Percentiles rank a stretch among this genome's conserved stretches.
phyloP scores from a whole-genome alignment of 2,329 filamentous ascomycete genomes.

The Daldinia sp. region DNA sequence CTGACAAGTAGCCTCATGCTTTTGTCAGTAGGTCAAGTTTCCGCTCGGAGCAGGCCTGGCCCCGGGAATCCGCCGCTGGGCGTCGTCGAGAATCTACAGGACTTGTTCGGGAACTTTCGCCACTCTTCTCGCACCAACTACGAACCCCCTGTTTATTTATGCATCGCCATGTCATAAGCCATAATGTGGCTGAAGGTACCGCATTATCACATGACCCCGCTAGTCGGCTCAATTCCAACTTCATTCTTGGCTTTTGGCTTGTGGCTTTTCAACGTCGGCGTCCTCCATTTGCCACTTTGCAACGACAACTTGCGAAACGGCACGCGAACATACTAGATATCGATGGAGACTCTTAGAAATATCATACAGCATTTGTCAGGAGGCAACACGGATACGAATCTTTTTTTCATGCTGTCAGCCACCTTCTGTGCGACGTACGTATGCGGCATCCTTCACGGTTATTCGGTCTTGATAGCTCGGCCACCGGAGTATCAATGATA shows the following conservation, averaged over 20 bases:
- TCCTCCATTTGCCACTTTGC: conserved; percentile 23
- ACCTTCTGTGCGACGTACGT: not conserved
- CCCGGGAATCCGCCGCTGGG: conserved; percentile 30
- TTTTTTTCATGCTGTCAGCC: not conserved
- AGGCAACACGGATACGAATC: conserved; percentile 21
- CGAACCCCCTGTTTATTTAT: not conserved
- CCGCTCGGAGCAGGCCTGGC: conserved; percentile 23
- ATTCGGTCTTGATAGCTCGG: not conserved
- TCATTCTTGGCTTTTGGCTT: conserved; percentile 9
- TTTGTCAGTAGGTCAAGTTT: conserved; percentile 9
- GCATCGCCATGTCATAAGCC: conserved; percentile 1
- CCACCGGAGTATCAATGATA: conserved; percentile 6
- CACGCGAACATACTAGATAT: conserved; percentile 5
- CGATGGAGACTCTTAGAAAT: conserved; percentile 13
- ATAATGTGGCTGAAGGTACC: conserved; percentile 28
- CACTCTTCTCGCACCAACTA: conserved; percentile 30
- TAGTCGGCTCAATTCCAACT: conserved; percentile 30
- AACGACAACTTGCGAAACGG: conserved; percentile 1
- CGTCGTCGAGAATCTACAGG: conserved; percentile 8
- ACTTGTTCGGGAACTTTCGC: conserved; percentile 36
- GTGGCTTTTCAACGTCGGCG: not conserved
- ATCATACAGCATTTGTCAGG: conserved; percentile 12
- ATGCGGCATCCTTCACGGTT: not conserved
- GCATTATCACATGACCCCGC: conserved; percentile 19
- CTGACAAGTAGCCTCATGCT: conserved; percentile 29